Base-by-base conservation (phyloP, 73 alveolate species). In the Durusdinium trenchii region DNA sequence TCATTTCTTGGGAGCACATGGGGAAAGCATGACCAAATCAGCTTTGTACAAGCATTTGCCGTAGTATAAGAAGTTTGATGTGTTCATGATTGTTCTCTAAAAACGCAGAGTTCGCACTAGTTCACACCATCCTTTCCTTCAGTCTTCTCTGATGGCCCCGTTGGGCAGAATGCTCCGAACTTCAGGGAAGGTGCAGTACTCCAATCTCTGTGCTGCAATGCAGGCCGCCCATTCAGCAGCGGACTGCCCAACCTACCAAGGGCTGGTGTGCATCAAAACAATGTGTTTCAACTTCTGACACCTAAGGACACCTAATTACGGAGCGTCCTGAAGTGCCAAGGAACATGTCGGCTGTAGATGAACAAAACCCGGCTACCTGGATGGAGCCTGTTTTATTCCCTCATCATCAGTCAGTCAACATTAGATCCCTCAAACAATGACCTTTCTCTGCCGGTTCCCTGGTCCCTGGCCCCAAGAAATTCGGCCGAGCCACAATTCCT, bases 201-300 rank as follows among this genome's bases (percentile, higher is more conserved):
- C 98, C 89, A 91, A 50, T 91, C 98, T 76, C 71, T 91, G 36
- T 76, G 98, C 76, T 67, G 98, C 71, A 91, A 57, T n/a, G 85
- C 98, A 28, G 98, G 98, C 10, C 98, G 76, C 32, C 89, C 98
- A 5, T 35, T 14, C 78, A 91, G 98, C 76, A 91, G 46, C 42
- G 64, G 60, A 60, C 98, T 69, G 20, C 98, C 98, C 20, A 91
- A 45, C 98, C 98, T 91, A 20, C 16, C 47, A 36, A 30, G 4
- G n/a, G n/a, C n/a, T n/a, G n/a, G n/a, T n/a, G n/a, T n/a, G n/a
- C n/a, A n/a, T n/a, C n/a, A n/a, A n/a, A n/a, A n/a, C n/a, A n/a
- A n/a, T n/a, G n/a, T n/a, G n/a, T n/a, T n/a, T 6, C 51, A 18
- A 60, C 47, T 48, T 45, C 91, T 16, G 69, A 57, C 69, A 23